Conservation (phyloP, 257 asterid genomes). For the Solanum chaucha region DNA sequence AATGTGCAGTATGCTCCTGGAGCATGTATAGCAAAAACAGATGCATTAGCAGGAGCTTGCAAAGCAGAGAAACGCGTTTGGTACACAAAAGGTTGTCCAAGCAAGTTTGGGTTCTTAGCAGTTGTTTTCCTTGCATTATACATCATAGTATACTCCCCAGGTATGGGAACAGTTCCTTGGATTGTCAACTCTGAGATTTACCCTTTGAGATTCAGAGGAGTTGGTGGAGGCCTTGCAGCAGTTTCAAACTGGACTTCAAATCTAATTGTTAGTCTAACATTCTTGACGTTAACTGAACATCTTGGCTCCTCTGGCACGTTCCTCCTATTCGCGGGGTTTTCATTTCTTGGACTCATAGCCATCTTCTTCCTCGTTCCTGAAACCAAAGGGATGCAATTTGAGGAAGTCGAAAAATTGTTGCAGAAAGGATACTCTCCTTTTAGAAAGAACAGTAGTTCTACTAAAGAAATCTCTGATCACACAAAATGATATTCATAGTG, state of each 20-base stretch:
- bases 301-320: constrained; percentile 8
- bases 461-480: neutral
- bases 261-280: constrained; percentile 5
- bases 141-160: constrained; percentile 11
- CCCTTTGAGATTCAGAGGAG: constrained; percentile 5
- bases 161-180: constrained; percentile 16
- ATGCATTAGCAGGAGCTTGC: neutral
- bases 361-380: constrained; percentile 8
- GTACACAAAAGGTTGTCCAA: constrained; percentile 12
- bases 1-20: neutral
- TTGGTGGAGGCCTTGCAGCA: constrained; percentile 11
- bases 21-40: constrained; percentile 6
- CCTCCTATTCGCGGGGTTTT: constrained; percentile 10
- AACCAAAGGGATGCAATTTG: constrained; percentile 10
- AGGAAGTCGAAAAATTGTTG: constrained; percentile 9
- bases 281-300: constrained; percentile 6
- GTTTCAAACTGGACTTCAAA: constrained; percentile 12
- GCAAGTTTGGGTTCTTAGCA: constrained; percentile 3
- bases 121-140: constrained; percentile 2
- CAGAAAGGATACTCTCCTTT: neutral
- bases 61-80: constrained; percentile 1
- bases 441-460: neutral
- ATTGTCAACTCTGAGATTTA: constrained; percentile 11
- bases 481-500: neutral
- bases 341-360: constrained; percentile 4